Conservation (phyloP, 306 rosid species). For the Rosa chinensis region DNA sequence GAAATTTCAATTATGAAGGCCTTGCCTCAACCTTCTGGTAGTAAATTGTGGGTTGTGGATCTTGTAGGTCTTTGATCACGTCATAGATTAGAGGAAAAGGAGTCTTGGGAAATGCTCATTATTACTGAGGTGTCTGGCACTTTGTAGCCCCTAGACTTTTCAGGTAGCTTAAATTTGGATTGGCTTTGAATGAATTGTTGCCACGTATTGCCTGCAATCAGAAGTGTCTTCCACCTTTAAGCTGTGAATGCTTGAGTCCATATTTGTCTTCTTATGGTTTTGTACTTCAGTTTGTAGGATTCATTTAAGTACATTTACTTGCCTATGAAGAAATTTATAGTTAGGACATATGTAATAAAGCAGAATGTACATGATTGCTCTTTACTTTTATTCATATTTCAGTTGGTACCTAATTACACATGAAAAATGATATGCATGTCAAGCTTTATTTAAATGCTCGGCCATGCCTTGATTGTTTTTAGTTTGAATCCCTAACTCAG, state of each 20-base stretch:
- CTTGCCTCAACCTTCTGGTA: neutral
- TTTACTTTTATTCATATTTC: neutral
- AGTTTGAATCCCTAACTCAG: neutral
- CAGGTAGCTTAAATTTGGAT: neutral
- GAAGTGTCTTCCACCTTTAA: neutral
- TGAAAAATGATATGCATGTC: neutral
- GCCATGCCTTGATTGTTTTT: neutral
- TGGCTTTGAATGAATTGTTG: neutral
- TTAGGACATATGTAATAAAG: neutral
- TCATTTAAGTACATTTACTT: neutral
- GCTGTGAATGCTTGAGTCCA: neutral
- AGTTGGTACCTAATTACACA: neutral
- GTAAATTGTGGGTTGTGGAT: neutral
- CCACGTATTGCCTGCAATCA: neutral
- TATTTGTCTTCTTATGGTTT: neutral
- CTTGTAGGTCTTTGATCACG: neutral
- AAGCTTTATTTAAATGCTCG: neutral
- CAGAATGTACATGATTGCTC: neutral
- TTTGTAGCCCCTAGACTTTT: neutral
- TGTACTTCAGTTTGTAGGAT: neutral
- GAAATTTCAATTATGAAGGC: neutral
- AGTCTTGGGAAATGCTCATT: neutral
- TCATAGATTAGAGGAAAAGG: neutral
- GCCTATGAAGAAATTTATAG: neutral
- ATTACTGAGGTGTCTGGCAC: neutral